Evolutionary conservation across 352 stramenopile genomes (phyloP), one percentile per base, ranked within the genome.

Genomic region (Pythium chondricola): DNA sequence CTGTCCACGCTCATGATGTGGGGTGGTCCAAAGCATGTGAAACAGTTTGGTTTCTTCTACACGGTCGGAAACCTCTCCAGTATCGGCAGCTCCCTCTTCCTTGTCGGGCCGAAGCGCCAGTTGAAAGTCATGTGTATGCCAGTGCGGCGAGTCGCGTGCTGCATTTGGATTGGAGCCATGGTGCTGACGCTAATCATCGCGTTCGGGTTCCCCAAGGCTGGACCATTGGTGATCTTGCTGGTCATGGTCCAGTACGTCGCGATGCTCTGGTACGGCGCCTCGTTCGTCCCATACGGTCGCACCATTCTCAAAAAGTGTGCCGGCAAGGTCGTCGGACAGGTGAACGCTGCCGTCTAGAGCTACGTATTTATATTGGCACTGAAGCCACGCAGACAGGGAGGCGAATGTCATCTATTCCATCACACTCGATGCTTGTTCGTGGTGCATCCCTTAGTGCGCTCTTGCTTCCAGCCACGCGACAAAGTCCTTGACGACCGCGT

Each of bases 31-130:
- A 76, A 73, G 54, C 81, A 93, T 59, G 58, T 93, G 14, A 89
- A 88, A 52, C 75, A 88, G 50, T 93, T 93, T 56, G 81, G 64
- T 18, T 93, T 93, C 64, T 90, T 93, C 58, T 93, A 93, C 56
- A 90, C 79, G 11, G 54, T 93, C 25, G 77, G 81, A n/a, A 87
- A 70, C 46, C 66, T 93, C 18, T 84, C 73, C 60, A 85, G 74
- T 31, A 86, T 93, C 37, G 77, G 78, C 39, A 85, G 69, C 20
- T 93, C 81, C 24, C 61, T 90, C 17, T 93, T 93, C 48, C 65
- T 93, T 32, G 74, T 88, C 11, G 78, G 81, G 0, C 80, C 80
- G 9, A 58, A 58, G 58, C 50, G 76, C 8, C 81, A 93, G 62
- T 43, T 88, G 37, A 77, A 86, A 50, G 72, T 93, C 51, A 93